phyloP scores from a whole-genome alignment of 768 basidiomycete species.

The Scleroderma citrinum region DNA sequence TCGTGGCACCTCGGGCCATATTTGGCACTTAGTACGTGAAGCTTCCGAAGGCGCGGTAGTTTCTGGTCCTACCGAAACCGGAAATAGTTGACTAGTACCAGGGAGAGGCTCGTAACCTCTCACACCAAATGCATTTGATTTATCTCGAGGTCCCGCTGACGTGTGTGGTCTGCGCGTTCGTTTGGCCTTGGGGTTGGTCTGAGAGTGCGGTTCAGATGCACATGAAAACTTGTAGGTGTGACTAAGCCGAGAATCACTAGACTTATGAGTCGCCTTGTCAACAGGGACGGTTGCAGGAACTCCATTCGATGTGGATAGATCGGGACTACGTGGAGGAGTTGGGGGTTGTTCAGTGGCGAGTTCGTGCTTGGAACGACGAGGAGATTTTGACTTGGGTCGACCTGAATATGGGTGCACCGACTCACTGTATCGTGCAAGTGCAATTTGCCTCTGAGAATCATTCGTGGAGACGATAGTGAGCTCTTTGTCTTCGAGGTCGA shows the following conservation, averaged over 20 bases:
- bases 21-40: conserved; percentile 17
- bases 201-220: conserved; percentile 26
- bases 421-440: conserved; percentile 55
- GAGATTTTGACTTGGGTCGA: conserved; percentile 54
- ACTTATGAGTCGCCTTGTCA: conserved; percentile 2
- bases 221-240: conserved; percentile 26
- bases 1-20: conserved; percentile 22
- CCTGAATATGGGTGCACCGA: conserved; percentile 19
- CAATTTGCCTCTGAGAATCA: conserved; percentile 60
- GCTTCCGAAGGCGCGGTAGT: conserved; percentile 18
- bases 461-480: conserved; percentile 64
- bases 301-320: conserved; percentile 5
- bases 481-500: conserved; percentile 68
- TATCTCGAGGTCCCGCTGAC: conserved; percentile 66
- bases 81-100: conserved; percentile 11
- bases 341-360: conserved; percentile 25
- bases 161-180: conserved; percentile 59
- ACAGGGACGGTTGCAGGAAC: conserved; percentile 6
- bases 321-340: conserved; percentile 36
- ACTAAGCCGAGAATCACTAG: conserved; percentile 5
- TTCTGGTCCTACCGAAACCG: conserved; percentile 20
- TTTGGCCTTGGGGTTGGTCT: conserved; percentile 24
- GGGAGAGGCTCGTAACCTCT: conserved; percentile 9
- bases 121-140: conserved; percentile 27
- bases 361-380: conserved; percentile 39